Evolutionary conservation across 176 grass and related monocot species (phyloP).

Genomic region (Carex kokanica): DNA sequence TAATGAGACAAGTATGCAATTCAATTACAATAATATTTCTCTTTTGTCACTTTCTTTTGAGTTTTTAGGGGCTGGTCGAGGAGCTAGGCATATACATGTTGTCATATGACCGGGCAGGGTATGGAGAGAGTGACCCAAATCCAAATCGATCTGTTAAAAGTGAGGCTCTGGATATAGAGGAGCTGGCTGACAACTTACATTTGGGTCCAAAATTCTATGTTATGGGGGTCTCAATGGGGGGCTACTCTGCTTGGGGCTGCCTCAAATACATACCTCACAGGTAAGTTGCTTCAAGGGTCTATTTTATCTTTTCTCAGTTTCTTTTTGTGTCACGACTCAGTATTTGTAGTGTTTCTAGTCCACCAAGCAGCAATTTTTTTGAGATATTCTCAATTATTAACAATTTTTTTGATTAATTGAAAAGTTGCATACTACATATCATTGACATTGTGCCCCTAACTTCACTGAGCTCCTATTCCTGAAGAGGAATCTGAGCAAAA

Average conservation of each 20-base stretch:
- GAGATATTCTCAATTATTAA: background rate
- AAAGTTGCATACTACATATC: background rate
- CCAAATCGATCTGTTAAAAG: constrained; percentile 54
- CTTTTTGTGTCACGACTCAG: background rate
- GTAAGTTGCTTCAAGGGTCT: constrained; percentile 23
- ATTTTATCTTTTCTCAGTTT: background rate
- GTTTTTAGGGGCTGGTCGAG: constrained; percentile 57
- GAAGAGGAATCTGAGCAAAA: background rate
- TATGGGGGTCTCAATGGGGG: constrained; percentile 62
- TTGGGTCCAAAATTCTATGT: constrained; percentile 71
- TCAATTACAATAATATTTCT: background rate
- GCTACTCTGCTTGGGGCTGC: constrained; percentile 66
- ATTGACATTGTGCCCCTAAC: background rate
- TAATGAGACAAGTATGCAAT: background rate
- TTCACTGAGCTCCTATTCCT: background rate
- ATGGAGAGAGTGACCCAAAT: constrained; percentile 81
- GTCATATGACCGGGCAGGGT: constrained; percentile 72
- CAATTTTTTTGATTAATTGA: background rate
- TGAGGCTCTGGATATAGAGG: constrained; percentile 65
- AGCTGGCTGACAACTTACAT: constrained; percentile 59
- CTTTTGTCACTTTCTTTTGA: constrained; percentile 11
- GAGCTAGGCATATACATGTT: constrained; percentile 68
- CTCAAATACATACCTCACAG: constrained; percentile 85
- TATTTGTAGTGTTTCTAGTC: background rate
- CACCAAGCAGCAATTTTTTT: background rate